A percentile compares a stretch with the other conserved stretches of the same genome.
Evolutionary conservation across 345 rosid genomes (phyloP).

Genomic region (Trapa bicornis): DNA sequence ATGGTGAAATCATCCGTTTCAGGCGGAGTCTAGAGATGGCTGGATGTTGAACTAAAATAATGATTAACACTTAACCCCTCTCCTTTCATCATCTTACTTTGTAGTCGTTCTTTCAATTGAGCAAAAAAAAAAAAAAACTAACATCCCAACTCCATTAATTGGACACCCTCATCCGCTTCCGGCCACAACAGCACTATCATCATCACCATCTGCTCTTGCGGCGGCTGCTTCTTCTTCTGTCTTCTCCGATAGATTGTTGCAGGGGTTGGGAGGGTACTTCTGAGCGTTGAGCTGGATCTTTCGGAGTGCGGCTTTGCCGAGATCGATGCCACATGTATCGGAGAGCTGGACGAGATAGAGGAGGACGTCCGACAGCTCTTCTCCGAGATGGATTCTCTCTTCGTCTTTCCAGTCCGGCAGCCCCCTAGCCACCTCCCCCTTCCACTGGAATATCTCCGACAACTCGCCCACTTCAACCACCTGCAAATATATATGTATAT

Average conservation of each 20-base stretch:
- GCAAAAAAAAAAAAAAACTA: not conserved
- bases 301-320: conserved; percentile 74
- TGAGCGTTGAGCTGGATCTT: conserved; percentile 67
- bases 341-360: conserved; percentile 85
- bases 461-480: conserved; percentile 92
- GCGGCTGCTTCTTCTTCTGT: not conserved
- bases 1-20: too few species aligned
- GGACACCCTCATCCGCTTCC: too few species aligned
- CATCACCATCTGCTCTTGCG: too few species aligned
- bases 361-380: conserved; percentile 83
- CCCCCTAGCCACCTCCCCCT: conserved; percentile 80
- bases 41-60: too few species aligned
- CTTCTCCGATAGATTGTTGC: conserved; percentile 11
- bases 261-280: conserved; percentile 49
- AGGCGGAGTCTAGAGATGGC: too few species aligned
- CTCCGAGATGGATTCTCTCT: conserved; percentile 72
- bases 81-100: not conserved
- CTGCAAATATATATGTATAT: conserved; percentile 17
- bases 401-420: conserved; percentile 82
- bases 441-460: conserved; percentile 96
- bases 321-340: conserved; percentile 63
- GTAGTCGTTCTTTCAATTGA: conserved; percentile 2
- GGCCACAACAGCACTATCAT: too few species aligned
- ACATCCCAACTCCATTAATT: too few species aligned
- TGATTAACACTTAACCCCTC: too few species aligned